phyloP scores from a whole-genome alignment of 2,329 filamentous ascomycete species.

The Ophiostoma ips region DNA sequence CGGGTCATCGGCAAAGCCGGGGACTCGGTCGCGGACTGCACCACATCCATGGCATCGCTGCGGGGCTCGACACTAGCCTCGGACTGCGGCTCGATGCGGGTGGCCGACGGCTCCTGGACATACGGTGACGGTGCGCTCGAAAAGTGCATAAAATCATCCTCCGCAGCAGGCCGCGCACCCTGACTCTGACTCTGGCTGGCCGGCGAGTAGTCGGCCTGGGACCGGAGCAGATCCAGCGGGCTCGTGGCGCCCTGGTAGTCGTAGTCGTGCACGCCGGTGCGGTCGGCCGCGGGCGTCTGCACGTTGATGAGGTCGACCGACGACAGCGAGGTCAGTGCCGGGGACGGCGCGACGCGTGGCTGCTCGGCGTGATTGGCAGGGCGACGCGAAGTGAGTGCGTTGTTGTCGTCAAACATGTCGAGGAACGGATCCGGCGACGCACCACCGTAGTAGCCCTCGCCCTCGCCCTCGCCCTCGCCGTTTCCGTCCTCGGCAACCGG shows the following conservation, averaged over 20 bases:
- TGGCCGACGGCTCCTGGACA: not conserved
- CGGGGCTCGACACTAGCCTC: not conserved
- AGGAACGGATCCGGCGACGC: constrained; percentile 4
- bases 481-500: constrained; percentile 12
- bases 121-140: constrained; percentile 4
- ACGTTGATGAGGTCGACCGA: constrained; percentile 10
- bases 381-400: not conserved
- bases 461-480: not conserved
- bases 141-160: constrained; percentile 3
- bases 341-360: constrained; percentile 2
- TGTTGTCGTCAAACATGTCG: not conserved
- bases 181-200: not conserved
- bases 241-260: not conserved
- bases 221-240: not conserved
- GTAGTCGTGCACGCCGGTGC: not conserved
- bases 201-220: not conserved
- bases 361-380: not conserved
- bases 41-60: not conserved
- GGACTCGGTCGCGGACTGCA: not conserved
- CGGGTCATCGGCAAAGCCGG: not conserved
- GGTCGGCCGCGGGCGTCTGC: constrained; percentile 5
- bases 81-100: not conserved
- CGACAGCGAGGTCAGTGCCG: constrained; percentile 7
- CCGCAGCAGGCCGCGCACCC: not conserved
- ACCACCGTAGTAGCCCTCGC: not conserved